Percentiles rank a stretch among this genome's conserved stretches.
These are phyloP conservation scores for Neophaeococcomyces aloes DNA, from an alignment of 2,329 filamentous ascomycete species.

Conservation along the genomic window DNA sequence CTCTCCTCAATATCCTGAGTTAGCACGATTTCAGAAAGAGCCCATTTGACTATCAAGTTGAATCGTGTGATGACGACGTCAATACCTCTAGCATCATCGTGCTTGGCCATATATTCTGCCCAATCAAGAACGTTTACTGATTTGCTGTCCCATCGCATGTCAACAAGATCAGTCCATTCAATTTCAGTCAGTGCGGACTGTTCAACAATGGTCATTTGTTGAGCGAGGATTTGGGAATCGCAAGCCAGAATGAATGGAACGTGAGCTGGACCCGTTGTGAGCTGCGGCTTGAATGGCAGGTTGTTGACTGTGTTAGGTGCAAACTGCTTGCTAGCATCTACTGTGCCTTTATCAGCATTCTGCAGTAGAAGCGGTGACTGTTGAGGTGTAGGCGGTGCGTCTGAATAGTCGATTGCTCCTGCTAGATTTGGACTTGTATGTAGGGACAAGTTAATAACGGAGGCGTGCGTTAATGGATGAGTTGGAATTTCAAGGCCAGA, in stretches of 20 bases:
- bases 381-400: constrained; percentile 33
- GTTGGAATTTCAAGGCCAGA: constrained; percentile 33
- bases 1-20: constrained; percentile 48
- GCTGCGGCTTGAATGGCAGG: constrained; percentile 12
- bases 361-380: constrained; percentile 28
- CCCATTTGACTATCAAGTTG: constrained; percentile 58
- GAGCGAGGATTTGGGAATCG: constrained; percentile 49
- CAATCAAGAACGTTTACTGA: constrained; percentile 45
- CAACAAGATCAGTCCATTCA: constrained; percentile 56
- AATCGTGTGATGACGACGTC: constrained; percentile 57
- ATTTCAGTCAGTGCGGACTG: constrained; percentile 56
- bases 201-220: constrained; percentile 56
- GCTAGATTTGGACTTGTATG: constrained; percentile 18
- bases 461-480: constrained; percentile 36
- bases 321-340: not conserved
- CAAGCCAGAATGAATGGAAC: constrained; percentile 54
- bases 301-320: not conserved
- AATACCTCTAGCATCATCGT: constrained; percentile 45
- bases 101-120: constrained; percentile 49
- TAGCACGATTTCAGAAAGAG: constrained; percentile 51
- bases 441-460: constrained; percentile 34
- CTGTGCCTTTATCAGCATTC: constrained; percentile 4
- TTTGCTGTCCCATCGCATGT: constrained; percentile 51
- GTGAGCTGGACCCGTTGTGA: constrained; percentile 31
- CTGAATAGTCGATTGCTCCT: constrained; percentile 19